Base-by-base conservation (phyloP, 306 rosid species). In the Herpetospermum pedunculosum region DNA sequence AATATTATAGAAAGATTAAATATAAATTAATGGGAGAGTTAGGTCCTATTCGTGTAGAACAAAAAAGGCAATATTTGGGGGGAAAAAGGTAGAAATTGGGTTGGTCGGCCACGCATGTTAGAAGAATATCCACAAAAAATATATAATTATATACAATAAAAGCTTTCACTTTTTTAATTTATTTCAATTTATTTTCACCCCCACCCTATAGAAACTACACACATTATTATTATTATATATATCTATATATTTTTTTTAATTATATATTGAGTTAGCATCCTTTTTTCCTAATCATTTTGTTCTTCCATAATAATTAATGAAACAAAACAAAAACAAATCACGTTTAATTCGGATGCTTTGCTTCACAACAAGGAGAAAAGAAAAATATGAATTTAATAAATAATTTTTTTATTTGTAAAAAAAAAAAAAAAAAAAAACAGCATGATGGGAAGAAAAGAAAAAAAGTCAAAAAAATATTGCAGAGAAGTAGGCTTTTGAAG, bases 71-170 rank as follows among this genome's bases (percentile, higher is more conserved):
- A 37, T 38, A 32, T 60, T 60, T 64, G 48, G 28, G 47, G 47
- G 8, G 1, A 63, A 63, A 48, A 64, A 38, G 29, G 3, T 2
- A 35, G 6, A 64, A 35, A 64, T 38, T 64, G 49, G 69, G 71
- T 38, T 64, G 49, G 71, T 64, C 71, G 71, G 71, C 71, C 71
- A 64, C 71, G 71, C 71, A 64, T 37, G 71, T 38, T 64, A 1
- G n/a, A n/a, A 8, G 71, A 64, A 64, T 35, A 64, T 64, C 44
- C 49, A 34, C 41, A 32, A 19, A 30, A 4, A 4, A 60, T 23
- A 41, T 4, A n/a, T n/a, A n/a, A n/a, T n/a, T n/a, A n/a, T n/a
- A n/a, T 46, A 55, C 8, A 23, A 25, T 9, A 35, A 34, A 62
- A 62, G 16, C 1, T 64, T 23, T 37, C 14, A 3, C 29, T 9